Conservation (phyloP, 148 eudicot genomes). For the Rhododendron mucronatum region DNA sequence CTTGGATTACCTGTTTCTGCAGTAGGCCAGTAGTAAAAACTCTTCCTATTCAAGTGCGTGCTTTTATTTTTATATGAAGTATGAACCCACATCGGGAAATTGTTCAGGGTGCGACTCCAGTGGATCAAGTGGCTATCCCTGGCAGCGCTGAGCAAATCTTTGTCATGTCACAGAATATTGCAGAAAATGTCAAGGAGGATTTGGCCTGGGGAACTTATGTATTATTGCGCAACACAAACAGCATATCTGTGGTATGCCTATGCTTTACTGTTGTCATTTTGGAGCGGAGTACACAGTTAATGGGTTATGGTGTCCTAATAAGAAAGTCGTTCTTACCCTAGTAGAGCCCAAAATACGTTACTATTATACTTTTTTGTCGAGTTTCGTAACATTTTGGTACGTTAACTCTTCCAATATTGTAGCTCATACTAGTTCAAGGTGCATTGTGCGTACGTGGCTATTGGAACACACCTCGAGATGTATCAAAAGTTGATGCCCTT, state of each 20-base stretch:
- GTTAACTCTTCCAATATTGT: conserved; percentile 18
- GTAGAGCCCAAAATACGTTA: neutral
- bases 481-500: conserved; percentile 39
- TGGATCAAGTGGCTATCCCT: conserved; percentile 47
- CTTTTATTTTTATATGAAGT: neutral
- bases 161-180: conserved; percentile 59
- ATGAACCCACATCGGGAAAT: conserved; percentile 1
- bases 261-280: neutral
- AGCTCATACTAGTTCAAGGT: conserved; percentile 70
- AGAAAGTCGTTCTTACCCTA: neutral
- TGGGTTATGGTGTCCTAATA: neutral
- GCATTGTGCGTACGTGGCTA: conserved; percentile 86
- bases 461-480: conserved; percentile 63
- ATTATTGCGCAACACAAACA: conserved; percentile 79
- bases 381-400: neutral
- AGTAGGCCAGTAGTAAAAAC: neutral
- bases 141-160: conserved; percentile 70
- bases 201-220: conserved; percentile 92
- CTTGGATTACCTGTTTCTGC: neutral
- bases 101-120: conserved; percentile 63
- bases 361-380: neutral
- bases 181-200: conserved; percentile 68
- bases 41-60: neutral
- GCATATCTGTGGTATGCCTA: conserved; percentile 67
- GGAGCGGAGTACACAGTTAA: neutral